A percentile compares a stretch with the other conserved stretches of the same genome.
phyloP scores from a whole-genome alignment of 2,329 filamentous ascomycete genomes.

The Cyphellophora attinorum region DNA sequence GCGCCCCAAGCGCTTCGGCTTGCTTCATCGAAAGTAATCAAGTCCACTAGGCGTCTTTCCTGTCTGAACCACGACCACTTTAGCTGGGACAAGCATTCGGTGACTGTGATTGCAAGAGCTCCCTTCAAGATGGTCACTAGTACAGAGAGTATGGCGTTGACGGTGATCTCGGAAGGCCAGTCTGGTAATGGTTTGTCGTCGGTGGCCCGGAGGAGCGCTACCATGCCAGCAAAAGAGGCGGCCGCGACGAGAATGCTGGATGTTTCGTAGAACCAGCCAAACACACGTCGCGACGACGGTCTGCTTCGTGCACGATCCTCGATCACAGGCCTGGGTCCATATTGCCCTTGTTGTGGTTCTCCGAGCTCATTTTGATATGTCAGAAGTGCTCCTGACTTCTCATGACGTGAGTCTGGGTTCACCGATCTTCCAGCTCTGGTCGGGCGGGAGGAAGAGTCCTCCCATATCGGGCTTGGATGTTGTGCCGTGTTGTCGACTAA shows the following conservation, averaged over 20 bases:
- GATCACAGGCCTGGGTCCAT: too few species aligned
- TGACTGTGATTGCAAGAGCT: conserved; percentile 21
- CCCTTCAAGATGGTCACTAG: conserved; percentile 23
- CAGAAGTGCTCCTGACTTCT: too few species aligned
- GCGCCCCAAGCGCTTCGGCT: conserved; percentile 24
- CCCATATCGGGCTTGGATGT: too few species aligned
- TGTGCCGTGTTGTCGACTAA: too few species aligned
- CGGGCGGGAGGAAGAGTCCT: too few species aligned
- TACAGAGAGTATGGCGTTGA: conserved; percentile 25
- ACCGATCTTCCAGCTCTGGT: too few species aligned
- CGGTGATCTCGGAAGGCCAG: conserved; percentile 24
- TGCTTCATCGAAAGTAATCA: conserved; percentile 24
- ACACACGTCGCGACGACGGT: too few species aligned
- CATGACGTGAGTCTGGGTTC: too few species aligned
- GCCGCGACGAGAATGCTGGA: not conserved
- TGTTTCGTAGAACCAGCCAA: conserved; percentile 1
- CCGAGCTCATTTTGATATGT: too few species aligned
- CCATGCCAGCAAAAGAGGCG: not conserved
- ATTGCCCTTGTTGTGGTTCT: too few species aligned
- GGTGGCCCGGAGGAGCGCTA: not conserved
- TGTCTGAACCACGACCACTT: conserved; percentile 27
- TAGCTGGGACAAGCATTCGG: conserved; percentile 23
- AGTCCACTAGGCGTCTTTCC: conserved; percentile 21
- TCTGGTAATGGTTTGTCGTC: conserved; percentile 9
- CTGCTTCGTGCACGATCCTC: too few species aligned